Evolutionary conservation across 2,329 filamentous ascomycete species (phyloP).

Genomic region (Zasmidium angulare): DNA sequence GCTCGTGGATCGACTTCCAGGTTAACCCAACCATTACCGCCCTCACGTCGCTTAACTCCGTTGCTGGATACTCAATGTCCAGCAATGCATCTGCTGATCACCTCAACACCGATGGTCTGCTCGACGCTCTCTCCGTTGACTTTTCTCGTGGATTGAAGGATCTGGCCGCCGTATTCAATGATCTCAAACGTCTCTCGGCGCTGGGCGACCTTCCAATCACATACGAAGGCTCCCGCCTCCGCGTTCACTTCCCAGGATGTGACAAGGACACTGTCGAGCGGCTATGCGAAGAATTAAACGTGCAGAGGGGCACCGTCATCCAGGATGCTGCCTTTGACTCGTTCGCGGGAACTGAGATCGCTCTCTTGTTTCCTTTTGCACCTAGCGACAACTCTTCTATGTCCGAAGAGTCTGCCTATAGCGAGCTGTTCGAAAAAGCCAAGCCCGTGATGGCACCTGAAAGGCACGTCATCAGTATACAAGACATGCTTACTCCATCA

Average conservation of each 20-base stretch:
- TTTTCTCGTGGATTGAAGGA: conserved; percentile 86
- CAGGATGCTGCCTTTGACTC: conserved; percentile 76
- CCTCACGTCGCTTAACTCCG: conserved; percentile 67
- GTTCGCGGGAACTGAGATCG: conserved; percentile 67
- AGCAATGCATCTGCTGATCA: conserved; percentile 50
- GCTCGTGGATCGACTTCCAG: conserved; percentile 84
- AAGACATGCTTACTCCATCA: conserved; percentile 55
- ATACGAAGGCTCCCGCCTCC: conserved; percentile 67
- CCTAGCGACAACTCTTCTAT: conserved; percentile 55
- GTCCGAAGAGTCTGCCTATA: conserved; percentile 45
- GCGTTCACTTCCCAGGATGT: conserved; percentile 87
- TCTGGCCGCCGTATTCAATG: conserved; percentile 73
- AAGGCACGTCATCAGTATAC: conserved; percentile 50
- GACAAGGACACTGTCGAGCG: conserved; percentile 78
- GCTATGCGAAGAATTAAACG: conserved; percentile 82
- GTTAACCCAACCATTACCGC: conserved; percentile 88
- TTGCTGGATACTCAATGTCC: conserved; percentile 52
- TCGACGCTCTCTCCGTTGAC: conserved; percentile 82
- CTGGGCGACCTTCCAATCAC: conserved; percentile 82
- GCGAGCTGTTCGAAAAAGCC: conserved; percentile 18
- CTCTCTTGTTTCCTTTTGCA: conserved; percentile 83
- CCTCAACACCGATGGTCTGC: conserved; percentile 77
- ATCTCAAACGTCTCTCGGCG: conserved; percentile 72
- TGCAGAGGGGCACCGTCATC: conserved; percentile 73
- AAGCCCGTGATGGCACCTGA: conserved; percentile 15